Conservation (phyloP, 2,329 filamentous ascomycete genomes). For the Lecanicillium sp. region DNA sequence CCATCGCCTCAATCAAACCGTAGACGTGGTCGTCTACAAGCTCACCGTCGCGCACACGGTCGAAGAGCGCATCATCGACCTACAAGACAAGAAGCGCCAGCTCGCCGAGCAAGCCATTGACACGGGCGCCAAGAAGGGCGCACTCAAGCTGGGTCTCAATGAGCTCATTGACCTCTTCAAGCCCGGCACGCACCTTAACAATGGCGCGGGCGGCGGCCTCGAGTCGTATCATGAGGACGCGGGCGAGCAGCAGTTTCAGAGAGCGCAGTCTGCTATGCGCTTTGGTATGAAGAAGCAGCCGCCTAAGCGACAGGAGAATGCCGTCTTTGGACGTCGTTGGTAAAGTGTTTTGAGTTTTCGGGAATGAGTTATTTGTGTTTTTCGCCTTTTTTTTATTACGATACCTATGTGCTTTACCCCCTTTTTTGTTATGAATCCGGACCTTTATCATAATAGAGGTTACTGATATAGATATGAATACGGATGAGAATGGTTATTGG, state of each 20-base stretch:
- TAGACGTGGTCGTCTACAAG: conserved; percentile 92
- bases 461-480: too few relatives aligned
- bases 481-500: too few relatives aligned
- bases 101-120: conserved; percentile 91
- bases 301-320: conserved; percentile 25
- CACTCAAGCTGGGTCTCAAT: conserved; percentile 80
- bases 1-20: conserved; percentile 93
- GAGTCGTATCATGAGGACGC: conserved; percentile 2
- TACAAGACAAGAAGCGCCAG: conserved; percentile 89
- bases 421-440: too few relatives aligned
- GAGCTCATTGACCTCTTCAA: conserved; percentile 90
- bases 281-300: conserved; percentile 20
- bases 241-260: conserved; percentile 5
- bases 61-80: conserved; percentile 87
- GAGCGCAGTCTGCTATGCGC: conserved; percentile 14
- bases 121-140: conserved; percentile 61
- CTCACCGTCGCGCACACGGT: conserved; percentile 81
- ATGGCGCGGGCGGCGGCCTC: conserved; percentile 16
- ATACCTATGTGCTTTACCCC: too few relatives aligned
- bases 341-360: conserved; percentile 13
- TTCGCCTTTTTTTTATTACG: too few relatives aligned
- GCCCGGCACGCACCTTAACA: conserved; percentile 44
- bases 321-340: conserved; percentile 35
- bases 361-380: too few relatives aligned
- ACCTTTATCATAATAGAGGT: too few relatives aligned